Percentiles rank a stretch among this genome's conserved stretches.
Evolutionary conservation across 148 eudicot species (phyloP).

Genomic region (Simmondsia chinensis): DNA sequence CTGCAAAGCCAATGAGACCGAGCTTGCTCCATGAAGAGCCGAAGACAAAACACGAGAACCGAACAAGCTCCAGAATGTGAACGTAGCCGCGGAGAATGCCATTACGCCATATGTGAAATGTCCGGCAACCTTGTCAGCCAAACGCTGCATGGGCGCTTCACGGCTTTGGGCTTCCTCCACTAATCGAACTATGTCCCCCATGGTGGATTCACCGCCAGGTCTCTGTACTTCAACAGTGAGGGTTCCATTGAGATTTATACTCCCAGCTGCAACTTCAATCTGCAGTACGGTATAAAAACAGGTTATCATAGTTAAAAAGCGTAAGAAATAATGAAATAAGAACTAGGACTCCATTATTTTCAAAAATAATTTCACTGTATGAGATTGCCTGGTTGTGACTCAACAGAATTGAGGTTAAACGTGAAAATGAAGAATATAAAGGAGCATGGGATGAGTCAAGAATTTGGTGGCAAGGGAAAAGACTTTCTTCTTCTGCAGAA

Average conservation of each 20-base stretch:
- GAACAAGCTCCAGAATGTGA: conserved; percentile 79
- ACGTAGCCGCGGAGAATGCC: conserved; percentile 95
- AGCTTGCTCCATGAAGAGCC: conserved; percentile 55
- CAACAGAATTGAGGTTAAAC: too few relatives aligned
- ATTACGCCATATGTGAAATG: conserved; percentile 93
- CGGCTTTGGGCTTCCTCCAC: conserved; percentile 96
- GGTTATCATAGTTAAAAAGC: conserved; percentile 3
- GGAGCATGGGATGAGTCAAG: too few relatives aligned
- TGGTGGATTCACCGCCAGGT: conserved; percentile 91
- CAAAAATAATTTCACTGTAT: too few relatives aligned
- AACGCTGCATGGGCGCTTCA: conserved; percentile 96
- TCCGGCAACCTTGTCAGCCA: conserved; percentile 98
- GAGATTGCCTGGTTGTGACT: too few relatives aligned
- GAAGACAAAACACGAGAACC: conserved; percentile 68
- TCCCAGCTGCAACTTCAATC: conserved; percentile 96
- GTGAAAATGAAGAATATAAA: too few relatives aligned
- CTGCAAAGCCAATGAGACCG: conserved; percentile 86
- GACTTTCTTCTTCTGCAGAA: too few relatives aligned
- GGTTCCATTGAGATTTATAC: conserved; percentile 87
- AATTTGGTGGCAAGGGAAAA: too few relatives aligned
- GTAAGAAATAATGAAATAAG: too few relatives aligned
- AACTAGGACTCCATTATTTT: too few relatives aligned
- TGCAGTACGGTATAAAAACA: conserved; percentile 7
- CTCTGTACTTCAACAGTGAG: conserved; percentile 84
- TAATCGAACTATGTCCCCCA: conserved; percentile 90